Percentiles rank a stretch among this genome's conserved stretches.
Conservation (phyloP, 495 filamentous ascomycete species). For the Neurospora discreta region DNA sequence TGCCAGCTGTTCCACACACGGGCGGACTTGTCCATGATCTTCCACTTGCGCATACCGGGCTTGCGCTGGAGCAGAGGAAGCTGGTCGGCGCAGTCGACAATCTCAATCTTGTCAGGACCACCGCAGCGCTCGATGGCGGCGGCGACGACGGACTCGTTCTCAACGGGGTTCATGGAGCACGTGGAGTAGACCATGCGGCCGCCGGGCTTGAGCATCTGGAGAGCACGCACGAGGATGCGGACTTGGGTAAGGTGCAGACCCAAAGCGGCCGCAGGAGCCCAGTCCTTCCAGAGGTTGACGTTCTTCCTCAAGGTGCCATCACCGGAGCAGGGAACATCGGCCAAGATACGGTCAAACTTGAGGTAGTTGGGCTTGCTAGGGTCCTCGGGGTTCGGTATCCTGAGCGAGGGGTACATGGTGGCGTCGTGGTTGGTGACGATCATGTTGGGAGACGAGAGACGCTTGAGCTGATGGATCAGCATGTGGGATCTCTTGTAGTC, state of each 20-base stretch:
- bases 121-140: slow-evolving; percentile 83
- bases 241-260: slow-evolving; percentile 77
- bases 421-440: slow-evolving; percentile 98
- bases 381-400: slow-evolving; percentile 48
- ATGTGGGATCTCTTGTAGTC: slow-evolving; percentile 95
- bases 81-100: slow-evolving; percentile 69
- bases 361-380: slow-evolving; percentile 56
- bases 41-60: slow-evolving; percentile 66
- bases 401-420: slow-evolving; percentile 85
- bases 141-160: slow-evolving; percentile 87
- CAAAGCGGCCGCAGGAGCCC: slow-evolving; percentile 71
- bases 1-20: slow-evolving; percentile 66
- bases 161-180: slow-evolving; percentile 94
- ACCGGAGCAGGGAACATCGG: slow-evolving; percentile 93
- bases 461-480: slow-evolving; percentile 94
- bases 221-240: slow-evolving; percentile 78
- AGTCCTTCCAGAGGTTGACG: slow-evolving; percentile 83
- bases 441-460: slow-evolving; percentile 89
- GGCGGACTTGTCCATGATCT: slow-evolving; percentile 74
- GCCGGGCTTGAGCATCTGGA: slow-evolving; percentile 94
- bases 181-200: slow-evolving; percentile 94
- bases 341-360: slow-evolving; percentile 92
- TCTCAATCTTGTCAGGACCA: slow-evolving; percentile 64
- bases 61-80: slow-evolving; percentile 65
- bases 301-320: slow-evolving; percentile 93